Percentiles rank a stretch among this genome's conserved stretches.
phyloP scores from a whole-genome alignment of 2,329 filamentous ascomycete genomes.

The Lasiodiplodia sp. region DNA sequence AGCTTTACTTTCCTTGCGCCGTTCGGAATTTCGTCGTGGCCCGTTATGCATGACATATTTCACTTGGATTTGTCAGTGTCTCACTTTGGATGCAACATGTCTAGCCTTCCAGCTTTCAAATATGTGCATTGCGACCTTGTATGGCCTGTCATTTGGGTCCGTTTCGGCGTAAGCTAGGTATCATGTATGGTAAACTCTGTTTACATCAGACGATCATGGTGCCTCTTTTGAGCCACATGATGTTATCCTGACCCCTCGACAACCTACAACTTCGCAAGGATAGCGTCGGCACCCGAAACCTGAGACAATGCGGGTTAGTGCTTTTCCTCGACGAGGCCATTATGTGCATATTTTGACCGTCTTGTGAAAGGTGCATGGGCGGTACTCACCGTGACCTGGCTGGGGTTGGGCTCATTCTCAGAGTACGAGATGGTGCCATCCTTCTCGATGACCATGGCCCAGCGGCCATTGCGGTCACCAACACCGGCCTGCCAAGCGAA shows the following conservation, averaged over 20 bases:
- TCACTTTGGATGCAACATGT: neutral
- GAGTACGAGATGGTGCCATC: conserved; percentile 85
- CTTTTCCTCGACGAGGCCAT: neutral
- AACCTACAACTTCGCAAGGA: conserved; percentile 56
- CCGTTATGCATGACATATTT: neutral
- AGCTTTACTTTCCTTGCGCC: neutral
- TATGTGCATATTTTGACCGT: neutral
- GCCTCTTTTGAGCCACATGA: neutral
- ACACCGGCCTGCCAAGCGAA: conserved; percentile 75
- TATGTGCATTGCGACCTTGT: neutral
- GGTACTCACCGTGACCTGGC: conserved; percentile 55
- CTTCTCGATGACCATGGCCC: conserved; percentile 78
- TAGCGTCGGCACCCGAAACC: conserved; percentile 57
- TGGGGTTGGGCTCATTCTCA: conserved; percentile 69
- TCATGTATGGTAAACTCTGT: neutral
- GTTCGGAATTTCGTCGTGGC: neutral
- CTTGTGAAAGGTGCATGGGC: neutral
- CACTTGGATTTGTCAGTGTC: neutral
- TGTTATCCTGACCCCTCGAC: neutral
- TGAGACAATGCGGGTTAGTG: conserved; percentile 45
- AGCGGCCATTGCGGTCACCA: conserved; percentile 78
- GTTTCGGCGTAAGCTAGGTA: neutral
- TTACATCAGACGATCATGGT: neutral
- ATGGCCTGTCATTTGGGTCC: neutral
- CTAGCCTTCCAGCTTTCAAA: neutral